Evolutionary conservation across 208 protist genomes (phyloP), one percentile per base, ranked within the genome.

Genomic region (Naegleria gruberi): DNA sequence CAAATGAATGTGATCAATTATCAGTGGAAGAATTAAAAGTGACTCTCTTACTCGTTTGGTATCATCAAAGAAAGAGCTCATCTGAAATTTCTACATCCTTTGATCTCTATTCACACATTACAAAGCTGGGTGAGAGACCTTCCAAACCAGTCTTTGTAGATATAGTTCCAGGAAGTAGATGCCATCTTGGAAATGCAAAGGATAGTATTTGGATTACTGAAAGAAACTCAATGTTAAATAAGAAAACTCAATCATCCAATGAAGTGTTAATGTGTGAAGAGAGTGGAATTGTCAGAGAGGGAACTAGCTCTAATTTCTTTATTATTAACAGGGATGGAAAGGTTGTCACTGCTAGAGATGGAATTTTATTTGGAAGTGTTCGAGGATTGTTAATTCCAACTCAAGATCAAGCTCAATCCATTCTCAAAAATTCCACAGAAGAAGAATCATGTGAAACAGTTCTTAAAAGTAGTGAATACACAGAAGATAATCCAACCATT

Each of bases 221-320:
- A 46, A 42, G 82, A 86, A 46, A 86, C 8, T 10, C 42, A 34
- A 10, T 86, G 15, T 8, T n/a, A 10, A 30, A 86, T 1, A 42
- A 44, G 8, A 86, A 86, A 86, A 46, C 82, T 15, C 43, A 86
- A 46, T 19, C 2, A 1, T 42, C 30, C 15, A 86, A 86, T n/a
- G 82, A 86, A 47, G 82, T 86, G 19, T 15, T 86, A 10, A 47
- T 86, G 43, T 86, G 82, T 46, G 82, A 86, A 15, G n/a, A 30
- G 3, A 15, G 45, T n/a, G 82, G 82, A 30, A 86, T 30, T 47
- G 82, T 86, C 3, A 86, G 82, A 46, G 82, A 86, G 45, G 82
- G 82, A 1, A 10, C n/a, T 42, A 42, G 30, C 15, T 47, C 42
- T 30, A 86, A 86, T 15, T 86, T 86, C 45, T 86, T 86, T 30